These are phyloP conservation scores for Penicillium pulvis DNA, from an alignment of 495 filamentous ascomycete genomes.

Conservation along the genomic window DNA sequence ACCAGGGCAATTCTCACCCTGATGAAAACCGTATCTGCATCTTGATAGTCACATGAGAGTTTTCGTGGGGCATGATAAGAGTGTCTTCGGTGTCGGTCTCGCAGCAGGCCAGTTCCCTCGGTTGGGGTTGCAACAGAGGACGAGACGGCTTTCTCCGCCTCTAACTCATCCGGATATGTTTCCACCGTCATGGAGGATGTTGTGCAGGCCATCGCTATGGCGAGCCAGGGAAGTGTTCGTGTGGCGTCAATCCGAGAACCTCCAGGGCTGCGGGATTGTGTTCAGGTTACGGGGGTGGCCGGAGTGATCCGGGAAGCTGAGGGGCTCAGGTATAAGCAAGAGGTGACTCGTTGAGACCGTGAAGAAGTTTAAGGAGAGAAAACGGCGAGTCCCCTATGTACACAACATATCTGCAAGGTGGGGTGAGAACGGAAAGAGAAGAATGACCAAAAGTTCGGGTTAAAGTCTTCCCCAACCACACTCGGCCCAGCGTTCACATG, in stretches of 20 bases:
- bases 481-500: constrained; percentile 24
- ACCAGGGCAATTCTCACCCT: constrained; percentile 42
- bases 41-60: constrained; percentile 62
- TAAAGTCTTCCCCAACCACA: constrained; percentile 28
- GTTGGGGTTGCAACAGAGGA: constrained; percentile 37
- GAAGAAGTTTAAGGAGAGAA: neutral
- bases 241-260: constrained; percentile 6
- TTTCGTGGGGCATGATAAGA: constrained; percentile 63
- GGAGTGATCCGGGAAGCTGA: constrained; percentile 1
- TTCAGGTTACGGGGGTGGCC: constrained; percentile 2
- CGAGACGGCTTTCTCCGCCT: constrained; percentile 18
- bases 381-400: constrained; percentile 17
- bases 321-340: neutral
- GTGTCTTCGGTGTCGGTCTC: constrained; percentile 59
- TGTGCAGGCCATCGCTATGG: constrained; percentile 45
- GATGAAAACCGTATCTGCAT: constrained; percentile 68
- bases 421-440: constrained; percentile 11
- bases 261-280: neutral
- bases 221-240: neutral
- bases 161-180: constrained; percentile 34
- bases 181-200: constrained; percentile 49
- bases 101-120: constrained; percentile 41
- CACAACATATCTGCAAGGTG: constrained; percentile 11
- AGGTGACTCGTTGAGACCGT: neutral
- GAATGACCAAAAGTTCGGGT: constrained; percentile 9